Base-by-base conservation (phyloP, 306 rosid genomes). In the Gleditsia sinensis region DNA sequence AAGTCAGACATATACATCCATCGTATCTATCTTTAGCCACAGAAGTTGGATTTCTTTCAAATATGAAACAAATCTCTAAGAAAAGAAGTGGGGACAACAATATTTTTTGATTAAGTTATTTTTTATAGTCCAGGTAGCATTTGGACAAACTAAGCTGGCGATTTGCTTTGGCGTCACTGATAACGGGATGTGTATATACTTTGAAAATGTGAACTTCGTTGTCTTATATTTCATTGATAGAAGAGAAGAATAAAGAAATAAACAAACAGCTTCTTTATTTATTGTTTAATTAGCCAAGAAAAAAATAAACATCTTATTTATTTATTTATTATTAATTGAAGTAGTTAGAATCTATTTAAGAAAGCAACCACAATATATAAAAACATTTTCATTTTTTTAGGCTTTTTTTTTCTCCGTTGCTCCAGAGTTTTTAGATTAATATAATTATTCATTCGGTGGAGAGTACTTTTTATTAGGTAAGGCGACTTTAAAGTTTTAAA, bases 141-240 rank as follows among this genome's bases (percentile, higher is more conserved):
- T 40, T 55, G 65, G 65, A 71, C 64, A 54, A 70, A 39, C 17
- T 71, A 55, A 39, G 54, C 11, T 21, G 25, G 28, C 34, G 51
- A 39, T 55, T 34, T 71, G 65, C 66, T 71, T 71, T 39, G 42
- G 53, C 24, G 54, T 55, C 20, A 40, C 62, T 24, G 42, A 9
- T 23, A 55, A 55, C 54, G 9, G 66, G 12, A 3, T 71, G 32
- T 25, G 10, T 39, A 34, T 39, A 34, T 5, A 7, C 49, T 49
- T 55, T 32, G 56, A 24, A 43, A 48, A 12, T 16, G 7, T 32
- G 20, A 64, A 14, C 53, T 40, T 64, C 24, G 7, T 40, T 40
- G 70, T 64, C 53, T 21, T 20, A 23, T 32, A 23, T 32, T 33
- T 33, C 20, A n/a, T 33, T 11, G 11, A n/a, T 4, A 48, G 6